phyloP scores from a whole-genome alignment of 2,329 filamentous ascomycete species.

The Xylaria sp. region DNA sequence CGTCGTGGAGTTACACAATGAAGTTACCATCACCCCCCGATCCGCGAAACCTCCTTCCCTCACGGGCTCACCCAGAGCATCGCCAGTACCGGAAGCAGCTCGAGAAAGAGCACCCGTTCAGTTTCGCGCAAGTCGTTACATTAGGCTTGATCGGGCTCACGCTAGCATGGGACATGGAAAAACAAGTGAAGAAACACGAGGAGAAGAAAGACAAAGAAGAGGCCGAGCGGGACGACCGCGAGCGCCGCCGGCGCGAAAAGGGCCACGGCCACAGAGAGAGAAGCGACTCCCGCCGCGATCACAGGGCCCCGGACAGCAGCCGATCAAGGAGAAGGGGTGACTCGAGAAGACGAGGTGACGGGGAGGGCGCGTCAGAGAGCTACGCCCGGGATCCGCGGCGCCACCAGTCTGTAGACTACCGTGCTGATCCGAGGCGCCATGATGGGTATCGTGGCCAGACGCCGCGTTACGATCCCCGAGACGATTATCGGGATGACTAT shows the following conservation, averaged over 20 bases:
- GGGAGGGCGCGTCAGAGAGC: not conserved
- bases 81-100: slow-evolving; percentile 53
- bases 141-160: slow-evolving; percentile 50
- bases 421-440: slow-evolving; percentile 34
- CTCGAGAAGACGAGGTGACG: not conserved
- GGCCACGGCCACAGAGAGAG: slow-evolving; percentile 12
- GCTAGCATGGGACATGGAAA: slow-evolving; percentile 57
- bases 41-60: slow-evolving; percentile 50
- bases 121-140: slow-evolving; percentile 52
- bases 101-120: slow-evolving; percentile 56
- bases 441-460: slow-evolving; percentile 35
- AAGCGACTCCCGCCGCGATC: slow-evolving; percentile 19
- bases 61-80: slow-evolving; percentile 54
- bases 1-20: slow-evolving; percentile 21
- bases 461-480: slow-evolving; percentile 33
- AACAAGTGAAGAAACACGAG: slow-evolving; percentile 51
- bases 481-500: slow-evolving; percentile 33
- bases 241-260: slow-evolving; percentile 34
- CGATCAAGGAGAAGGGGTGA: slow-evolving; percentile 1
- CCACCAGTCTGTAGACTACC: slow-evolving; percentile 26
- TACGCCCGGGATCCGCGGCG: slow-evolving; percentile 22
- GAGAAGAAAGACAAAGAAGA: slow-evolving; percentile 48
- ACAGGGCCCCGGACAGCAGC: not conserved
- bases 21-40: slow-evolving; percentile 29
- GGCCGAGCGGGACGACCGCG: slow-evolving; percentile 34